Evolutionary conservation across 495 filamentous ascomycete genomes (phyloP), one percentile per base, ranked within the genome.

Genomic region (Penicillium ochrochloron): DNA sequence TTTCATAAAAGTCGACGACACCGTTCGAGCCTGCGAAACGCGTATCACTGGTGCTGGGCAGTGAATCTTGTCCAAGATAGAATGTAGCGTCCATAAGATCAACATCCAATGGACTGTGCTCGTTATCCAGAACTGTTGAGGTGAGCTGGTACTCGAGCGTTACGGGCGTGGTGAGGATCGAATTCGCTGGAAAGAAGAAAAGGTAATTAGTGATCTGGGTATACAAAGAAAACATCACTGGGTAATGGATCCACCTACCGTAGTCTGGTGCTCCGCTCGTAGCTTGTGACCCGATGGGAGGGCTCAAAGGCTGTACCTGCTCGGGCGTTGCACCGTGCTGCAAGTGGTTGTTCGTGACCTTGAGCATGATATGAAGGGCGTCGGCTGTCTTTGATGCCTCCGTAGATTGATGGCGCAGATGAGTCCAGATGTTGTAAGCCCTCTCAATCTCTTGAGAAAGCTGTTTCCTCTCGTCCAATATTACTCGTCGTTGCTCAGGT

Each of bases 361-460:
- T 63, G 7, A 72, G 55, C 69, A 72, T 72, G 42, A 69, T 62
- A 2, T 35, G 35, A 25, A 67, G 53, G 25, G 64, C 64, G 35
- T 72, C 52, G 1, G 69, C 66, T 12, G 66, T 66, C 37, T 67
- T 72, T 8, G 53, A 25, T 0, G 67, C 58, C 53, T 72, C 69
- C 23, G 63, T 64, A 4, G 69, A 67, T 51, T 67, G 64, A 27
- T 59, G 54, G 1, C 63, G 59, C 23, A 66, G 41, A 17, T 59
- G 37, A n/a, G 59, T 61, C 64, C 66, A 72, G 9, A 69, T 69
- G 12, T 37, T 60, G 33, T 58, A 63, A 21, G 68, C 62, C 14
- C 55, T 59, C 41, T 67, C 48, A 5, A 70, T 58, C n/a, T 63
- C 59, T 3, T 35, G 46, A 0, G 62, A 56, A 12, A 70, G 65